phyloP scores from a whole-genome alignment of 495 filamentous ascomycete species.

The Lophium mytilinum region DNA sequence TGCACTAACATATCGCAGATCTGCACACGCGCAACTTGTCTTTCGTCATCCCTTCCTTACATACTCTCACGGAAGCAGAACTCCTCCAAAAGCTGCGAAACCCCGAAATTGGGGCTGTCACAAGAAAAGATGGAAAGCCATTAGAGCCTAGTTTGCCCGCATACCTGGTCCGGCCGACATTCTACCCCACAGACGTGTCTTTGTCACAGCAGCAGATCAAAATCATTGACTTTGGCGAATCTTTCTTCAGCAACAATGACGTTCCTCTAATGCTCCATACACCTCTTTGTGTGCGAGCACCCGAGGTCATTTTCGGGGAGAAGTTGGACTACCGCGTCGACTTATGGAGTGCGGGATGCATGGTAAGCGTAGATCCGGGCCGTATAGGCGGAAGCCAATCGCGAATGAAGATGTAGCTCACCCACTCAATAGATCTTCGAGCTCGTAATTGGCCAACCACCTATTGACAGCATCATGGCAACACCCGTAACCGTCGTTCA shows the following conservation, averaged over 20 bases:
- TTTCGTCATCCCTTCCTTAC: constrained; percentile 14
- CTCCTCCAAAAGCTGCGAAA: constrained; percentile 34
- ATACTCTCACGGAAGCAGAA: constrained; percentile 22
- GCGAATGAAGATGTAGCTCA: not conserved
- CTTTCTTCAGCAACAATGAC: not conserved
- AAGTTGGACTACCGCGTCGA: not conserved
- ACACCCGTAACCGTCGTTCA: not conserved
- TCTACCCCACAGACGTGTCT: not conserved
- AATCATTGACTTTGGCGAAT: not conserved
- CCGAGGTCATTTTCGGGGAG: not conserved
- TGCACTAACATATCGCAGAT: not conserved
- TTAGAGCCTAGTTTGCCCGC: constrained; percentile 31
- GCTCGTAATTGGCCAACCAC: not conserved
- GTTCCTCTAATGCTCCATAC: not conserved
- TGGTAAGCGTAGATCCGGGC: too few relatives aligned
- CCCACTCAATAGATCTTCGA: not conserved
- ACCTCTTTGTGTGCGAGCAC: not conserved
- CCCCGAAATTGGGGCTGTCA: constrained; percentile 33
- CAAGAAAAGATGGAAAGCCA: constrained; percentile 30
- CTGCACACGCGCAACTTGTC: not conserved
- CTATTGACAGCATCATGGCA: not conserved
- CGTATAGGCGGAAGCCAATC: too few relatives aligned
- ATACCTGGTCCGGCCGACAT: constrained; percentile 33
- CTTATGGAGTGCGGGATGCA: not conserved
- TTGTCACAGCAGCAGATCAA: not conserved